These are phyloP conservation scores for Actinomucor elegans DNA, from an alignment of 371 early-diverging fungal species.

Conservation along the genomic window DNA sequence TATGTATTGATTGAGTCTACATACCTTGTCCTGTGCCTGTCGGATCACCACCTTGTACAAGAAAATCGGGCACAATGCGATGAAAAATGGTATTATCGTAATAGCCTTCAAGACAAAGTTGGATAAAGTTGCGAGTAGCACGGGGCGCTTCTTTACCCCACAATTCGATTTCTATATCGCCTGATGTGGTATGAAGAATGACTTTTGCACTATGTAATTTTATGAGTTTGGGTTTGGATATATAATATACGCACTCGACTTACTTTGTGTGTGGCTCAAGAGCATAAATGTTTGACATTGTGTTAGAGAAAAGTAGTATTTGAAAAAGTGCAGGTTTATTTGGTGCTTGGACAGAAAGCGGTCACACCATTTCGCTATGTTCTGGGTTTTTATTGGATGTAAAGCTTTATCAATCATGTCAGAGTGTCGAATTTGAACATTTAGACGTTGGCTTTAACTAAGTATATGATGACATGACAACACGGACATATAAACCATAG, in stretches of 20 bases:
- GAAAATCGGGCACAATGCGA: slow-evolving; percentile 83
- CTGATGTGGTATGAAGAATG: slow-evolving; percentile 81
- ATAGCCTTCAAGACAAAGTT: slow-evolving; percentile 81
- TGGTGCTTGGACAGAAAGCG: no score
- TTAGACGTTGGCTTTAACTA: no score
- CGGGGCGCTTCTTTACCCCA: slow-evolving; percentile 93
- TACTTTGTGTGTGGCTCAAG: slow-evolving; percentile 76
- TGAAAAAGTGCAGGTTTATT: no score
- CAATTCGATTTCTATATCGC: slow-evolving; percentile 90
- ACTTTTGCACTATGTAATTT: slow-evolving; percentile 75
- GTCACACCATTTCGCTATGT: no score
- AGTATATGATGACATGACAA: no score
- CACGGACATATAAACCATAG: no score
- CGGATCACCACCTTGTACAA: slow-evolving; percentile 98
- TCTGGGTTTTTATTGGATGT: no score
- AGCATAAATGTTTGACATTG: slow-evolving; percentile 73
- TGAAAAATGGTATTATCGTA: slow-evolving; percentile 90
- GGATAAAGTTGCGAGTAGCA: slow-evolving; percentile 91
- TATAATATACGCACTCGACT: neutral
- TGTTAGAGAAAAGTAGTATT: no score
- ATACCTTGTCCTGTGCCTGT: slow-evolving; percentile 76
- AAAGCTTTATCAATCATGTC: no score
- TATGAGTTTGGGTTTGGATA: neutral
- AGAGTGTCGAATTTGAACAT: no score
- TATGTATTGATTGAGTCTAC: no score